Evolutionary conservation across 306 rosid genomes (phyloP).

Genomic region (Prunus padus): DNA sequence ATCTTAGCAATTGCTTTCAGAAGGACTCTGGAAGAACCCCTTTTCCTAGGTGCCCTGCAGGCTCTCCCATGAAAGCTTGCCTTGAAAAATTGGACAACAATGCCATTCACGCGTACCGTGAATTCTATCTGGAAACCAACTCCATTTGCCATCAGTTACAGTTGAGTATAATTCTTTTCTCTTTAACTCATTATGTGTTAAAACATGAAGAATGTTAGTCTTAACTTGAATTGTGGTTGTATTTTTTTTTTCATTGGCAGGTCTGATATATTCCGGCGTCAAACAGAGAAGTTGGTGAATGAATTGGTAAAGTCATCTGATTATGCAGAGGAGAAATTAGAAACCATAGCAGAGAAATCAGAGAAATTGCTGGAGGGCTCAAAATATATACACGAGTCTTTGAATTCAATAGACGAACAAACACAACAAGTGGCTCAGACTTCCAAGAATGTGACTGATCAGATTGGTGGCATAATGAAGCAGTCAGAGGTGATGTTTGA

Average conservation of each 20-base stretch:
- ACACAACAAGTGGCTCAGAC: slow-evolving; percentile 46
- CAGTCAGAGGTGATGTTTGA: slow-evolving; percentile 57
- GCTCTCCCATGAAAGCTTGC: slow-evolving; percentile 56
- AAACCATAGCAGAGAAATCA: slow-evolving; percentile 46
- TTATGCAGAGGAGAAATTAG: slow-evolving; percentile 62
- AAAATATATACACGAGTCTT: slow-evolving; percentile 40
- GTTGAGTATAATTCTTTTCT: slow-evolving; percentile 32
- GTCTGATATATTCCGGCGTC: slow-evolving; percentile 56
- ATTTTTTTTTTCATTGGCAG: slow-evolving; percentile 13
- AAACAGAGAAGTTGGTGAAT: slow-evolving; percentile 72
- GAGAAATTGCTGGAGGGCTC: slow-evolving; percentile 47
- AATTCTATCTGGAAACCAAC: slow-evolving; percentile 78
- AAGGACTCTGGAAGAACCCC: slow-evolving; percentile 27
- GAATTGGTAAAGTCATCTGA: slow-evolving; percentile 58
- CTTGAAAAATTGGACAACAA: slow-evolving; percentile 41
- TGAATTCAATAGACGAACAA: slow-evolving; percentile 37
- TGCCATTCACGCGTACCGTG: slow-evolving; percentile 58
- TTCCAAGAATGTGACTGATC: slow-evolving; percentile 40
- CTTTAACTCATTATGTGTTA: not conserved
- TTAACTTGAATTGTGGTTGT: not conserved
- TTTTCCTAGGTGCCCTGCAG: slow-evolving; percentile 49
- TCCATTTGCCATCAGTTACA: slow-evolving; percentile 75
- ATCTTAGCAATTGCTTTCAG: slow-evolving; percentile 25
- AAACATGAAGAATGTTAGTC: not conserved
- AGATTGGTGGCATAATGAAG: slow-evolving; percentile 39